Conservation (phyloP, 345 rosid species). For the Gossypium anomalum region DNA sequence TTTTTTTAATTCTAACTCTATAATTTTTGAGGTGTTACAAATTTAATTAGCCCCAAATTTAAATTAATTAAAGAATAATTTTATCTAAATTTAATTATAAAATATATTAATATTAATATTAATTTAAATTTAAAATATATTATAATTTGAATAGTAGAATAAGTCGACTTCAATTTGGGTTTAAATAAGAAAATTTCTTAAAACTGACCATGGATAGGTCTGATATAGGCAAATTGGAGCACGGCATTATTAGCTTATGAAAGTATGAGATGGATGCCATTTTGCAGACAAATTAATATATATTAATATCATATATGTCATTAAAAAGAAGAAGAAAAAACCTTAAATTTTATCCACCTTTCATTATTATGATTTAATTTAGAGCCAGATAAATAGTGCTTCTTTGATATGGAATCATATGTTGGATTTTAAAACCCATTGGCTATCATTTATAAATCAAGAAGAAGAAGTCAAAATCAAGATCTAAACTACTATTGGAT, state of each 20-base stretch:
- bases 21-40: too few relatives aligned
- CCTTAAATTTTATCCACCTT: neutral
- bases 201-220: too few relatives aligned
- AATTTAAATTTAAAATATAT: too few relatives aligned
- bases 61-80: too few relatives aligned
- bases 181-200: too few relatives aligned
- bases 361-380: neutral
- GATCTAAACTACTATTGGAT: neutral
- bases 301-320: neutral
- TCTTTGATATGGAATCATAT: too few relatives aligned
- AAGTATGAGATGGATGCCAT: conserved; percentile 11
- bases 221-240: neutral
- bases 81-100: too few relatives aligned
- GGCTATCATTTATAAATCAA: neutral
- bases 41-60: too few relatives aligned
- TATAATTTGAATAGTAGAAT: too few relatives aligned
- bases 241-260: neutral
- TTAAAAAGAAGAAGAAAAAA: neutral
- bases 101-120: too few relatives aligned
- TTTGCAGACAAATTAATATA: neutral
- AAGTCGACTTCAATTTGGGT: too few relatives aligned
- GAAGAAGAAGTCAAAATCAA: neutral
- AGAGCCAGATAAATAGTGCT: neutral
- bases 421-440: neutral
- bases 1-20: too few relatives aligned